Evolutionary conservation across 148 eudicot genomes (phyloP).

Genomic region (Suaeda aralocaspica): DNA sequence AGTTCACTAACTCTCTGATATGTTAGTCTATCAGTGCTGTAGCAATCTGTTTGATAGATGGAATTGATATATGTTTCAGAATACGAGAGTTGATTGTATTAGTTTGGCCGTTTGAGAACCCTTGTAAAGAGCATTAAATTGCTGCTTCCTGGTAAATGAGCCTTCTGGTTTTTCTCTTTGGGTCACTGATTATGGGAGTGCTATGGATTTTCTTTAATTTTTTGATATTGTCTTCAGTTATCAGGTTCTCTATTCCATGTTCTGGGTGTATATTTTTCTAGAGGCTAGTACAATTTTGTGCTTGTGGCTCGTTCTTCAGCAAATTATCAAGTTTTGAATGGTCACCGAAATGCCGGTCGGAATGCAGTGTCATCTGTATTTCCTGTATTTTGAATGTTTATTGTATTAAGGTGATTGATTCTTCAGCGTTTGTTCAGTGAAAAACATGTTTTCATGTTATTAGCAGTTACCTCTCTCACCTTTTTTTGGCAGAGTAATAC

Average conservation of each 20-base stretch:
- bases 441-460: too few species aligned
- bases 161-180: neutral
- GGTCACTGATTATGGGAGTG: neutral
- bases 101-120: too few species aligned
- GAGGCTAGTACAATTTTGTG: neutral
- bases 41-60: neutral
- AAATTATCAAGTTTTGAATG: neutral
- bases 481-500: neutral
- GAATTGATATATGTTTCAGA: too few species aligned
- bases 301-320: neutral
- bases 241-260: neutral
- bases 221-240: neutral
- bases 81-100: too few species aligned
- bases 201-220: neutral
- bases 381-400: neutral
- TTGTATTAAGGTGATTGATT: neutral
- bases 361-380: neutral
- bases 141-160: too few species aligned
- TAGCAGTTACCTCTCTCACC: neutral
- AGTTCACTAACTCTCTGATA: neutral
- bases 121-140: too few species aligned
- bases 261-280: neutral
- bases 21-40: neutral
- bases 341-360: neutral
- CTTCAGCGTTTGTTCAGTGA: too few species aligned